A percentile compares a stretch with the other conserved stretches of the same genome.
phyloP scores from a whole-genome alignment of 2,329 filamentous ascomycete species.

The Scleromitrula shiraiana region DNA sequence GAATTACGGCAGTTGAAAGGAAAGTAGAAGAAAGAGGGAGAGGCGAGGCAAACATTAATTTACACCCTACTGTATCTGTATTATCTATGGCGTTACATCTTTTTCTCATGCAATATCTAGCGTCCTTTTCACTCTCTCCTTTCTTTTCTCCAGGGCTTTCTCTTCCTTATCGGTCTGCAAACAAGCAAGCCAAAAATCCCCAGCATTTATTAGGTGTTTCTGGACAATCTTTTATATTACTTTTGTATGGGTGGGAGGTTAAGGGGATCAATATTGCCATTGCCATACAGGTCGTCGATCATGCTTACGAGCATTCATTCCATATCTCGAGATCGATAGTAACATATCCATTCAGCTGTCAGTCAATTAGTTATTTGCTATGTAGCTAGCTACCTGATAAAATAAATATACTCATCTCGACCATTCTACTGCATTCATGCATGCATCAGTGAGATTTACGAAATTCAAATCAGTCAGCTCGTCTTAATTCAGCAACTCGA shows the following conservation, averaged over 20 bases:
- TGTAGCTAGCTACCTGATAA: too few relatives aligned
- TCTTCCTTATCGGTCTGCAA: too few relatives aligned
- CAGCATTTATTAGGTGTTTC: constrained; percentile 8
- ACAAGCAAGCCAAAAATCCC: too few relatives aligned
- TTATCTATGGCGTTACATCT: constrained; percentile 8
- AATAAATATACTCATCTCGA: neutral
- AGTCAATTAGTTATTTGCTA: too few relatives aligned
- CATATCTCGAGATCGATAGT: neutral
- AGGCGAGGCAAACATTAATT: too few relatives aligned
- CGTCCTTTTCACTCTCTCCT: neutral
- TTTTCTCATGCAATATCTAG: neutral
- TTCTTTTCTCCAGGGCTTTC: neutral
- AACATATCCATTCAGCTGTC: neutral
- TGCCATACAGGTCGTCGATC: too few relatives aligned
- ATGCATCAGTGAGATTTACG: neutral
- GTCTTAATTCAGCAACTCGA: neutral
- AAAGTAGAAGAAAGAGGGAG: too few relatives aligned
- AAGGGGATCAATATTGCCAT: neutral
- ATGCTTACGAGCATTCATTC: constrained; percentile 8
- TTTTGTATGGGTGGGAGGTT: too few relatives aligned
- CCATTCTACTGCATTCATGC: too few relatives aligned
- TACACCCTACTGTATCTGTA: constrained; percentile 5
- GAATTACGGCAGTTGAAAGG: constrained; percentile 21
- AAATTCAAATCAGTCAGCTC: neutral
- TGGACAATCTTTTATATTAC: constrained; percentile 4